Conservation (phyloP, 352 stramenopile genomes). For the Phytophthora syringae region DNA sequence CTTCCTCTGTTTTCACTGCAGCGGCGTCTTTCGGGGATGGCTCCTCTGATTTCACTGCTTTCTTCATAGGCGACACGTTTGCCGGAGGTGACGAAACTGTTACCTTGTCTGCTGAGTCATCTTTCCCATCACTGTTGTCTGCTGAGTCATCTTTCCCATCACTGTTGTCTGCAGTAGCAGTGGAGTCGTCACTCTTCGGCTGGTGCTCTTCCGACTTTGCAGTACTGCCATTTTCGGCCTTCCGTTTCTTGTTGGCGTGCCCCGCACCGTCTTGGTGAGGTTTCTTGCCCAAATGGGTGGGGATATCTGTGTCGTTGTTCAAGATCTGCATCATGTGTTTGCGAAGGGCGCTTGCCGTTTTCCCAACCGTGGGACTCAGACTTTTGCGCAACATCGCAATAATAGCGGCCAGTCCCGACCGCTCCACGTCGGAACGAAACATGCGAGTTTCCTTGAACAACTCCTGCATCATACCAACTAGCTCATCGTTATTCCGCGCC, state of each 20-base stretch:
- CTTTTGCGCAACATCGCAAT: constrained; percentile 76
- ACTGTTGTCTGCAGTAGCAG: constrained; percentile 16
- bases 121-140: constrained; percentile 20
- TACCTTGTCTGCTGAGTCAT: constrained; percentile 5
- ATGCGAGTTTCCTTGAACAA: constrained; percentile 79
- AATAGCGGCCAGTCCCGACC: constrained; percentile 70
- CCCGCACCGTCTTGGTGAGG: constrained; percentile 12
- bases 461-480: constrained; percentile 74
- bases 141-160: constrained; percentile 13
- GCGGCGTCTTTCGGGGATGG: constrained; percentile 6
- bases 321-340: constrained; percentile 83
- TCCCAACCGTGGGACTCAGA: constrained; percentile 65
- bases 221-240: constrained; percentile 40
- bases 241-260: constrained; percentile 52
- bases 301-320: constrained; percentile 49
- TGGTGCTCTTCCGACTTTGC: constrained; percentile 29
- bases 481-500: constrained; percentile 75
- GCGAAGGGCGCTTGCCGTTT: constrained; percentile 76
- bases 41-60: constrained; percentile 25
- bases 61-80: constrained; percentile 11
- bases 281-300: constrained; percentile 49
- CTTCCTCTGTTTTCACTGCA: constrained; percentile 22
- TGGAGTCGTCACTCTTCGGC: constrained; percentile 14
- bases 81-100: not conserved
- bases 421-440: constrained; percentile 72